phyloP scores from a whole-genome alignment of 1,284 basidiomycete species.

The Apiotrichum gamsii region DNA sequence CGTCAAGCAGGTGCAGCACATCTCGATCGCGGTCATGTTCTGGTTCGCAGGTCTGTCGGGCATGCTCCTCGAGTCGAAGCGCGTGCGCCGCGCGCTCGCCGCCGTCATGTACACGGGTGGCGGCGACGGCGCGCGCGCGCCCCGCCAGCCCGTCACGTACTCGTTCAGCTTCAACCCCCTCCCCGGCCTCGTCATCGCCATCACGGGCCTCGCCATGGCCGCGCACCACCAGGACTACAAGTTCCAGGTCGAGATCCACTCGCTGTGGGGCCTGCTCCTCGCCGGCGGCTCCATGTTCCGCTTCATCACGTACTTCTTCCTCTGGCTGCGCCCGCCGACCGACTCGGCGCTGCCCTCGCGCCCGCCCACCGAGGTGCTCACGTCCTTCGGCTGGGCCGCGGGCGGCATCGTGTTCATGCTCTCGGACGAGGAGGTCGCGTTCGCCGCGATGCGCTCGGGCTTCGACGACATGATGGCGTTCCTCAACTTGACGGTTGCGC shows the following conservation, averaged over 20 bases:
- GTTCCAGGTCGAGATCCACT: constrained; percentile 72
- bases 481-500: constrained; percentile 54
- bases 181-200: constrained; percentile 84
- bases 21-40: constrained; percentile 80
- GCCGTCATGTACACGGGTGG: constrained; percentile 15
- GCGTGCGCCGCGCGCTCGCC: constrained; percentile 53
- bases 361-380: constrained; percentile 87
- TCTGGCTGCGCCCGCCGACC: constrained; percentile 64
- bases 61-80: constrained; percentile 78
- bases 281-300: constrained; percentile 58
- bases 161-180: constrained; percentile 84
- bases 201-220: constrained; percentile 93
- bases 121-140: constrained; percentile 9
- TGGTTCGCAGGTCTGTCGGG: constrained; percentile 89
- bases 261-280: constrained; percentile 89
- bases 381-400: constrained; percentile 72
- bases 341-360: constrained; percentile 74
- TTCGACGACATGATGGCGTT: constrained; percentile 64
- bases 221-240: constrained; percentile 82
- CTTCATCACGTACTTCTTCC: constrained; percentile 78
- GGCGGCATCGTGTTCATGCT: constrained; percentile 90
- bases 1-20: constrained; percentile 91
- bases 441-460: constrained; percentile 84
- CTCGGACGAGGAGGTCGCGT: constrained; percentile 81
- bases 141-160: constrained; percentile 66